These are phyloP conservation scores for Bruguiera sexangula DNA, from an alignment of 345 rosid species.

Conservation along the genomic window DNA sequence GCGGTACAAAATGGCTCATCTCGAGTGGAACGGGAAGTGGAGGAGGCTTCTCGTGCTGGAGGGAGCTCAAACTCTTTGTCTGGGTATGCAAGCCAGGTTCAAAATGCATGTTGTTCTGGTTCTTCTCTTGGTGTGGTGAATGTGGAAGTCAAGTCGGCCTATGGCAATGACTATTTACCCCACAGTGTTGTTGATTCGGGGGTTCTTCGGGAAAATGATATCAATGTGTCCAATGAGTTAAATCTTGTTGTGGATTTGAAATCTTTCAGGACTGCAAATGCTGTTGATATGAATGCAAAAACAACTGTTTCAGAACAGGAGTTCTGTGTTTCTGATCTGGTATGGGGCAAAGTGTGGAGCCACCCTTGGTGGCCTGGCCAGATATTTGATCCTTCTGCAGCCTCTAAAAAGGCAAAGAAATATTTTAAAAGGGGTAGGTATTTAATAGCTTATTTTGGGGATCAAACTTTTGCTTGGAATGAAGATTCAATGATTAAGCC, in stretches of 20 bases:
- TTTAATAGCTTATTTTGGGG: conserved; percentile 70
- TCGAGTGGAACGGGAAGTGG: conserved; percentile 1
- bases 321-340: conserved; percentile 51
- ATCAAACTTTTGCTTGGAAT: conserved; percentile 71
- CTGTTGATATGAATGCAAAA: conserved; percentile 6
- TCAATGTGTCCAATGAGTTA: conserved; percentile 3
- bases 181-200: conserved; percentile 2
- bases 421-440: conserved; percentile 49
- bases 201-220: conserved; percentile 9
- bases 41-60: background rate
- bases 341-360: conserved; percentile 88
- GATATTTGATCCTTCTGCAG: conserved; percentile 51
- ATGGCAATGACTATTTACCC: background rate
- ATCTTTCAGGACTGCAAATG: conserved; percentile 3
- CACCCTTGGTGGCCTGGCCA: conserved; percentile 98
- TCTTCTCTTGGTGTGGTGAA: background rate
- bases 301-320: conserved; percentile 10
- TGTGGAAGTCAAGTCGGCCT: conserved; percentile 6
- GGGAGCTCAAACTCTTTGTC: background rate
- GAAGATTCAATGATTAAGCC: conserved; percentile 60
- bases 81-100: background rate
- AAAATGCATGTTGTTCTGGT: conserved; percentile 8
- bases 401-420: conserved; percentile 56
- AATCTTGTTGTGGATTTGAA: conserved; percentile 25
- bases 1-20: background rate